phyloP scores from a whole-genome alignment of 2,329 filamentous ascomycete genomes.

The Chaetomiaceae sp. region DNA sequence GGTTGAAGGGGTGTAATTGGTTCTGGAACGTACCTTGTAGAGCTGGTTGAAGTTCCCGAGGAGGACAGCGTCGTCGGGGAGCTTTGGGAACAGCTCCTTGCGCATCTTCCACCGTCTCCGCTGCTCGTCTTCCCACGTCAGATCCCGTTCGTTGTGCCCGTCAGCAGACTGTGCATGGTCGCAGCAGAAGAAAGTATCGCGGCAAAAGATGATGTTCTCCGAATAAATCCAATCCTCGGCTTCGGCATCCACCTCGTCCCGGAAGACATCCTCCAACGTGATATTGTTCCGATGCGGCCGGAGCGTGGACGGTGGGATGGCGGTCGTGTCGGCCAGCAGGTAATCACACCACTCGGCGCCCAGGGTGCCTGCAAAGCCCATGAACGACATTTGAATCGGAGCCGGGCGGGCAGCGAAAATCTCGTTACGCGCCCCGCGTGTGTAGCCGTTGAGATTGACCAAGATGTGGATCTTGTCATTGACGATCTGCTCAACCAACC shows the following conservation, averaged over 20 bases:
- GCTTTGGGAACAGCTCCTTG: slow-evolving; percentile 79
- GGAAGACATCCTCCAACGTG: slow-evolving; percentile 64
- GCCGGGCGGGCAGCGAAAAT: slow-evolving; percentile 92
- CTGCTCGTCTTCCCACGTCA: slow-evolving; percentile 83
- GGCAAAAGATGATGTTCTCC: slow-evolving; percentile 92
- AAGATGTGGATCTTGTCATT: slow-evolving; percentile 88
- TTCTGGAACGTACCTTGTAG: slow-evolving; percentile 75
- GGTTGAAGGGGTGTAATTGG: no score
- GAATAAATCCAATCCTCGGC: slow-evolving; percentile 86
- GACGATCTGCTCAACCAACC: slow-evolving; percentile 79
- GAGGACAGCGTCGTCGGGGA: slow-evolving; percentile 81
- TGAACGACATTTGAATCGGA: slow-evolving; percentile 98
- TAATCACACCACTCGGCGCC: slow-evolving; percentile 99
- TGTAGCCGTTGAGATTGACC: slow-evolving; percentile 97
- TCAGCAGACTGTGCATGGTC: slow-evolving; percentile 92
- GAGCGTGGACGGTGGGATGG: slow-evolving; percentile 76
- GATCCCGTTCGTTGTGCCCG: slow-evolving; percentile 51
- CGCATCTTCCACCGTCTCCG: slow-evolving; percentile 83
- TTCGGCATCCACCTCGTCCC: slow-evolving; percentile 62
- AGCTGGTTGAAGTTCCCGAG: slow-evolving; percentile 98
- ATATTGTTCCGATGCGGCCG: slow-evolving; percentile 74
- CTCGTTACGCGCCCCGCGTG: slow-evolving; percentile 91
- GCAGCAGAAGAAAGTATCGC: slow-evolving; percentile 96
- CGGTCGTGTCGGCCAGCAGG: slow-evolving; percentile 81
- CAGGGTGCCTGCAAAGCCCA: slow-evolving; percentile 95